Base-by-base conservation (phyloP, 2,329 filamentous ascomycete species). In the Capronia coronata region DNA sequence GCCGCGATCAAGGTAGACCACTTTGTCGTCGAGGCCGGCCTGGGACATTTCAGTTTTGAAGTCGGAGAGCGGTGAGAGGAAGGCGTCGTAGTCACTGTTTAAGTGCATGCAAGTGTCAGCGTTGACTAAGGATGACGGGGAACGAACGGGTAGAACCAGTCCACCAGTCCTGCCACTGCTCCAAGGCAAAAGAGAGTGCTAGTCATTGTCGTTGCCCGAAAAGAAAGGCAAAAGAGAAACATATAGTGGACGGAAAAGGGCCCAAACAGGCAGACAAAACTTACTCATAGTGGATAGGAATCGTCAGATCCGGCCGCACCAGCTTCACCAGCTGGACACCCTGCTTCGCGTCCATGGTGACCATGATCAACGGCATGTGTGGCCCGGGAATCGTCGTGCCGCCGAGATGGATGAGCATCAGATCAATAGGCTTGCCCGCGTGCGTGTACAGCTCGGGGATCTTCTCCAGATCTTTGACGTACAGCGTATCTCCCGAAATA, bases 341-440 rank as follows among this genome's bases (percentile, higher is more conserved):
- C 63, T 83, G 77, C 60, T 74, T 70, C 18, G 75, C 80, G 62
- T 84, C 80, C 80, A 85, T 85, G 0, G 80, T 84, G 2, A 84
- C 77, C 80, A 84, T 84, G 19, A 84, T 51, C 52, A 84, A 64
- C 38, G 79, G 78, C 62, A 80, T 59, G 3, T 71, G 70, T 0
- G 79, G 78, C 1, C 75, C 72, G 0, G 81, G 82, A 23, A 86
- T 78, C 2, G 79, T 84, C 0, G 80, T 84, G 2, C 80, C 81
- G 16, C 81, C 81, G 0, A 85, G 66, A 54, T 86, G 82, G 1
- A 81, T 71, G 10, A 85, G 70, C 81, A 85, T 84, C 46, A 84
- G 65, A 59, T 85, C 80, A 48, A 85, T 77, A 27, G 72, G 71
- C 42, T 77, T 67, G 2, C 70, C 70, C 14, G 68, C 66, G 40